Evolutionary conservation across 2,329 filamentous ascomycete genomes (phyloP), one percentile per base, ranked within the genome.

Genomic region (Paramyrothecium roridum): DNA sequence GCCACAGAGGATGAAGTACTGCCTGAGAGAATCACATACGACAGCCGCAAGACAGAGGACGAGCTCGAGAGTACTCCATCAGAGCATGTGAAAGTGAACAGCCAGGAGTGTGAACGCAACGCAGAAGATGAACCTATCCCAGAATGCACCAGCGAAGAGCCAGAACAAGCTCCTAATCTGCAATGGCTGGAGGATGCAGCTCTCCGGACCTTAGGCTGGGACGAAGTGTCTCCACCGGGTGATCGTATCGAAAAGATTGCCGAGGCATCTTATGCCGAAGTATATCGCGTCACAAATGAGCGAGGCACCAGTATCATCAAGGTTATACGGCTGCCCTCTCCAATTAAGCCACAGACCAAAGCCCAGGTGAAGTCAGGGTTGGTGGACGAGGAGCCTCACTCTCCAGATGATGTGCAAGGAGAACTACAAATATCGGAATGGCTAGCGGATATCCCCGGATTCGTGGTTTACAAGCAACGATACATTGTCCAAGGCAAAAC

Each of bases 261-360:
- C 11, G 85, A 88, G 65, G 84, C 85, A 6, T 87, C 85, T 2
- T 88, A 82, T 61, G 84, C 85, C 7, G 85, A 88, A 65, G 83
- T 88, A 11, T 88, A 87, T 61, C 82, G 83, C 11, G 77, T 87
- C 59, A 81, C 75, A 49, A 87, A 85, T 63, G 73, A 76, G 48
- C 74, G 78, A 17, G 84, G 83, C 10, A 84, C 80, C 23, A 86
- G 83, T 66, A 86, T 88, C 63, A 83, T 88, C 70, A 88, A 88
- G 61, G 80, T 83, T 20, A 84, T 87, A 56, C 79, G 84, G 2
- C 75, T 88, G 11, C 69, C 79, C 12, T 85, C 82, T 1, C 80
- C 81, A 3, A 82, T 86, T 56, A 82, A 79, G 57, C 65, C 80
- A 0, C 80, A 84, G 61, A 85, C 83, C 8, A 84, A 83, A 56